Percentiles rank a stretch among this genome's conserved stretches.
These are phyloP conservation scores for Panellus pusillus DNA, from an alignment of 768 basidiomycete genomes.

Conservation along the genomic window DNA sequence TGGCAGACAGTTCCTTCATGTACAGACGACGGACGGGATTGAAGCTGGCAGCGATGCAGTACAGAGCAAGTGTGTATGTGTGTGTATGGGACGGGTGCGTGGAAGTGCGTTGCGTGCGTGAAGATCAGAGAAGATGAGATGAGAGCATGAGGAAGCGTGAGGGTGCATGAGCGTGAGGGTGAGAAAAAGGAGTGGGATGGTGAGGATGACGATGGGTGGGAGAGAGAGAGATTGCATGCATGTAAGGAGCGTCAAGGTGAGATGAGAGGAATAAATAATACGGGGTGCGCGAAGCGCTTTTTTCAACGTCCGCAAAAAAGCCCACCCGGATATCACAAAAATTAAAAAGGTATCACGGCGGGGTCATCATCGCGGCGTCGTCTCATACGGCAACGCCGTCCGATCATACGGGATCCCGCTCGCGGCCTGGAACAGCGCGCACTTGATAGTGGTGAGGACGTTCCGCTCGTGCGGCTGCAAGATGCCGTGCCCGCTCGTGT, in stretches of 20 bases:
- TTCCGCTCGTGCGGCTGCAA: slow-evolving; percentile 36
- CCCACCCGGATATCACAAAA: neutral
- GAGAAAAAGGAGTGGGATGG: neutral
- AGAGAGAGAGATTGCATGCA: slow-evolving; percentile 2
- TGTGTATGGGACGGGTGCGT: slow-evolving; percentile 2
- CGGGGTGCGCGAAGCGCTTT: neutral
- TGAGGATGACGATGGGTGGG: slow-evolving; percentile 1
- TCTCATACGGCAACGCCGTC: slow-evolving; percentile 8
- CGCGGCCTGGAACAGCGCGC: slow-evolving; percentile 49
- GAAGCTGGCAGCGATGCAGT: neutral
- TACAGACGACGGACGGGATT: slow-evolving; percentile 7
- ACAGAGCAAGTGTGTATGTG: neutral
- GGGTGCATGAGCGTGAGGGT: slow-evolving; percentile 9
- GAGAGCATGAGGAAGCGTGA: slow-evolving; percentile 2
- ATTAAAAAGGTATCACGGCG: neutral
- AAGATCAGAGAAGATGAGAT: neutral
- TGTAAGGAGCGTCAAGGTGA: slow-evolving; percentile 12
- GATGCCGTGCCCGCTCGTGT: slow-evolving; percentile 33
- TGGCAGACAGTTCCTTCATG: slow-evolving; percentile 4
- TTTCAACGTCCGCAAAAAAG: neutral
- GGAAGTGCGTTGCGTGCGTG: neutral
- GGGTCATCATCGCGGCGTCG: neutral
- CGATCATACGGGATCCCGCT: slow-evolving; percentile 9
- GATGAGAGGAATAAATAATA: neutral
- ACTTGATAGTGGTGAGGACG: slow-evolving; percentile 48